Evolutionary conservation across 306 rosid genomes (phyloP).

Genomic region (Canavalia ensiformis): DNA sequence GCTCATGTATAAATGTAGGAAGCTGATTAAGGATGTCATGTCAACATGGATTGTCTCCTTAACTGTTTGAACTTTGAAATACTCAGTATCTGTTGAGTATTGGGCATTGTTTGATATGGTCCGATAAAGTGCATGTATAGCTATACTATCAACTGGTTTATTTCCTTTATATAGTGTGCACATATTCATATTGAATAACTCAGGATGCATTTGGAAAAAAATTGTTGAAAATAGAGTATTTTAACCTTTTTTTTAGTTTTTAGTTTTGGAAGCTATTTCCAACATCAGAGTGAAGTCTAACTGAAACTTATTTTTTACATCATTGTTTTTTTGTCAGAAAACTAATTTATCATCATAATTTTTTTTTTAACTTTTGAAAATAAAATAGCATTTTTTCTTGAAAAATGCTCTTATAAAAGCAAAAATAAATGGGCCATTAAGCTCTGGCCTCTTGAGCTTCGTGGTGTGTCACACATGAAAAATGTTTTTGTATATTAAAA

Average conservation of each 20-base stretch:
- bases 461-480: conserved; percentile 15
- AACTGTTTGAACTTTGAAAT: not conserved
- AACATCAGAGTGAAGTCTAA: not conserved
- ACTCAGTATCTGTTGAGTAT: not conserved
- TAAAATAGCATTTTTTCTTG: not conserved
- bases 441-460: not conserved
- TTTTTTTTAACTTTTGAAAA: not conserved
- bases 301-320: not conserved
- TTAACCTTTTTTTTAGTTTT: not conserved
- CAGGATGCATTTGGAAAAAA: no score
- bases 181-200: not conserved
- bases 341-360: not conserved
- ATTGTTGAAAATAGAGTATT: not conserved
- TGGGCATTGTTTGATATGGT: conserved; percentile 19
- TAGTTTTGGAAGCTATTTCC: not conserved
- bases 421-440: not conserved
- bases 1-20: conserved; percentile 1
- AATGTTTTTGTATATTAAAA: not conserved
- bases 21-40: not conserved
- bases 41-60: not conserved
- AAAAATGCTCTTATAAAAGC: not conserved
- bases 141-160: not conserved
- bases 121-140: not conserved
- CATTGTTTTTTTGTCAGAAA: not conserved
- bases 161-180: not conserved